Base-by-base conservation (phyloP, 2,329 filamentous ascomycete species). In the Aureobasidium zeae region DNA sequence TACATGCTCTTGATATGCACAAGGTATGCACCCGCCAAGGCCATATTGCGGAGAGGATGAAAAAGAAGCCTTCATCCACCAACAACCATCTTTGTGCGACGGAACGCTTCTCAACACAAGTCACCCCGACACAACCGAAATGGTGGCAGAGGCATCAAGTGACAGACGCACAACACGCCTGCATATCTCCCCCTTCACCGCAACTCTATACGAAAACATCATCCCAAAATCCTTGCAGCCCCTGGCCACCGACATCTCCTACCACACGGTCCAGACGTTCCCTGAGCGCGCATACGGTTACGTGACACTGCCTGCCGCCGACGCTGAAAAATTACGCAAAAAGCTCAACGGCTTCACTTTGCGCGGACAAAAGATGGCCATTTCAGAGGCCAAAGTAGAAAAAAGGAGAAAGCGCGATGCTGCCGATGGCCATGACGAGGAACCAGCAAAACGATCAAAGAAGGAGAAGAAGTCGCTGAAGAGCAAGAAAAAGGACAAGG, bases 271-370 rank as follows among this genome's bases (percentile, higher is more conserved):
- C 52, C 76, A 86, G 57, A 88, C 88, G 1, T 94, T 94, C 51
- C 89, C 89, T 11, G 91, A 98, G 52, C 83, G 78, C 59, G 81
- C 77, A 42, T 98, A 86, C 77, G 91, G 89, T 45, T 98, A 84
- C 65, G 71, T 96, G 48, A 87, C 93, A 34, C 66, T 98, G 26
- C 88, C 88, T 0, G 65, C 61, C 3, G 76, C 77, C 63, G 87
- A 94, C 52, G 91, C 89, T 8, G 83, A 89, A n/a, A 94, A 87
- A 63, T 65, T 96, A 43, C 86, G 81, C 67, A 89, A 83, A 66
- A 96, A 91, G 67, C 73, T 96, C 37, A 84, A 94, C 69, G 89
- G 89, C 22, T 76, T 82, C 2, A 82, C 85, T 17, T 66, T 98
- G 45, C 91, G 83, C 59, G 91, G 91, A 7, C 72, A 73, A 48